These are phyloP conservation scores for Nakataea oryzae DNA, from an alignment of 2,329 filamentous ascomycete genomes.

Conservation along the genomic window DNA sequence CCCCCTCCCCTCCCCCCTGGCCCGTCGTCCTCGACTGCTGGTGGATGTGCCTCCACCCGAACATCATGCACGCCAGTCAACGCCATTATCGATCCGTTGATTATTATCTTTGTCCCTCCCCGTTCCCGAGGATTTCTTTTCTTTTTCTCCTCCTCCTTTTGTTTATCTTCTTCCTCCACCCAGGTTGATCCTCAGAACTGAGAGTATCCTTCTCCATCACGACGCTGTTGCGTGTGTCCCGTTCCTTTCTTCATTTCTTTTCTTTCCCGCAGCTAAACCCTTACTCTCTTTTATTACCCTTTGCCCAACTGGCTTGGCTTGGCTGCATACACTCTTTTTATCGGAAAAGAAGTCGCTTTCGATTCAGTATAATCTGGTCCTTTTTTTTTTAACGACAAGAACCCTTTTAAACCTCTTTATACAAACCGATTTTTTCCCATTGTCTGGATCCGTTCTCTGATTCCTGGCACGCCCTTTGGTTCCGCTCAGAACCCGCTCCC, in stretches of 20 bases:
- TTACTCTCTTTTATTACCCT: constrained; percentile 29
- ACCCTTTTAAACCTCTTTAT: constrained; percentile 8
- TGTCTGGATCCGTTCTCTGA: constrained; percentile 11
- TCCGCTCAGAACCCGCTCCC: background rate
- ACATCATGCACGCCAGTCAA: constrained; percentile 17
- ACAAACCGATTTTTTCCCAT: constrained; percentile 17
- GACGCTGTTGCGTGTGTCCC: constrained; percentile 19
- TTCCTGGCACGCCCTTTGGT: constrained; percentile 8
- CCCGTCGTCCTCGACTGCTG: background rate
- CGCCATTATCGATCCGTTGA: constrained; percentile 18
- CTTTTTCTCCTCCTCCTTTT: constrained; percentile 16
- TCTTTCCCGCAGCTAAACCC: constrained; percentile 26
- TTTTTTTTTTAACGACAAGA: constrained; percentile 8
- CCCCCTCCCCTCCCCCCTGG: background rate
- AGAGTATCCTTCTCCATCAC: constrained; percentile 10
- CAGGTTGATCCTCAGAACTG: constrained; percentile 15
- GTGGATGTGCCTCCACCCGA: constrained; percentile 21
- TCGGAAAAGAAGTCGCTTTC: constrained; percentile 17
- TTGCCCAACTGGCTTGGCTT: constrained; percentile 47
- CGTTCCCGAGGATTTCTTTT: constrained; percentile 14
- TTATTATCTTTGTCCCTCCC: constrained; percentile 23
- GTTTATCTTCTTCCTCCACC: constrained; percentile 10
- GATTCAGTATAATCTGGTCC: constrained; percentile 24
- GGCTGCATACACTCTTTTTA: constrained; percentile 47
- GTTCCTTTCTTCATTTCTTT: constrained; percentile 20